Evolutionary conservation across 2,329 filamentous ascomycete species (phyloP), one percentile per base, ranked within the genome.

Genomic region (Corinectria fuckeliana): DNA sequence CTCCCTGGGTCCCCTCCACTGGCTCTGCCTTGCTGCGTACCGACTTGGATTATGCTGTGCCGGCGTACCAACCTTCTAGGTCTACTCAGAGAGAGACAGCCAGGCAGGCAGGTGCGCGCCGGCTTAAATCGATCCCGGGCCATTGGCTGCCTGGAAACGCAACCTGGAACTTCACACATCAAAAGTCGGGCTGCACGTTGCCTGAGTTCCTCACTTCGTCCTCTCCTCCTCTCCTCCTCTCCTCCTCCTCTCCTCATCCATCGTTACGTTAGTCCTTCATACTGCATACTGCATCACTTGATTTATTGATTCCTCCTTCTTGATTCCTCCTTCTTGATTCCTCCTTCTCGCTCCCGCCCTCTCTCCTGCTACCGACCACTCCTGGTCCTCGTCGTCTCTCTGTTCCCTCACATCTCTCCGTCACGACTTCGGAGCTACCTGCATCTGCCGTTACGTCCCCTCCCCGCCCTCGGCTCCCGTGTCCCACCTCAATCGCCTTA

Each of bases 61-160:
- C 13, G 20, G 6, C 32, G 6, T 23, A 9, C 42, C 55, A 41
- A 50, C 38, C 28, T 32, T 38, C 34, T 49, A 49, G 32, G 30
- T 52, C 49, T 34, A 21, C 34, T 42, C 32, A 36, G 34, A 53
- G 10, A 58, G 54, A 57, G 50, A 56, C 58, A 60, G 58, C 58
- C 61, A 18, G 32, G 7, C 32, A 36, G 32, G 32, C 32, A 16
- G 32, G 32, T 16, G 25, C 42, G 25, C n/a, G 23, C 42, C 25
- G 42, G 42, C 42, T 25, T 28, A 30, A 45, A 28, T 45, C 42
- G 28, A 45, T 23, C 45, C 11, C 39, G 44, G 64, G 59, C 49
- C 54, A 68, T 69, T 69, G 67, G 67, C 54, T 69, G 65, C 67
- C 67, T 69, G 60, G 49, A 53, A 47, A 66, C 39, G 57, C 57